Percentiles rank a stretch among this genome's conserved stretches.
Conservation (phyloP, 1,284 basidiomycete genomes). For the Farysia itapuensis region DNA sequence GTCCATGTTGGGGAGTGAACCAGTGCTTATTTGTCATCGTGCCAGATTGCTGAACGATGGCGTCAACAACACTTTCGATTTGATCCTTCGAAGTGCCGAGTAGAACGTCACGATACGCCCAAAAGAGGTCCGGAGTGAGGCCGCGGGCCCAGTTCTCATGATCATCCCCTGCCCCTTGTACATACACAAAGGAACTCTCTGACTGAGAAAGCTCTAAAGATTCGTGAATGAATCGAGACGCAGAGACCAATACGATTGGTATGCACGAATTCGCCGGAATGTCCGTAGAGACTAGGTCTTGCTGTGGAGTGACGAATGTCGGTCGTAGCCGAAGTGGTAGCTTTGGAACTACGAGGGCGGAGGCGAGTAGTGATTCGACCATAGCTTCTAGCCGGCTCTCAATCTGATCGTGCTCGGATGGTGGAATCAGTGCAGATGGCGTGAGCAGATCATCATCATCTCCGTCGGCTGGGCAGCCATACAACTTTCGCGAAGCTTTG, state of each 20-base stretch:
- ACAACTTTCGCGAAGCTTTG: conserved; percentile 63
- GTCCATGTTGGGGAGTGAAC: conserved; percentile 12
- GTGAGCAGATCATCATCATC: conserved; percentile 44
- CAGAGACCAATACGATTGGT: conserved; percentile 76
- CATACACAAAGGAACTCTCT: conserved; percentile 68
- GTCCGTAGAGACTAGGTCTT: background rate
- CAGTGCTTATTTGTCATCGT: conserved; percentile 7
- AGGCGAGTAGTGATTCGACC: conserved; percentile 67
- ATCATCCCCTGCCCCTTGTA: conserved; percentile 86
- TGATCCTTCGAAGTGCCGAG: conserved; percentile 63
- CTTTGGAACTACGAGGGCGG: conserved; percentile 51
- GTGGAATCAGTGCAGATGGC: conserved; percentile 46
- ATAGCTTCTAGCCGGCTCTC: conserved; percentile 68
- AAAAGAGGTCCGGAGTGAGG: conserved; percentile 73
- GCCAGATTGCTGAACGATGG: conserved; percentile 4
- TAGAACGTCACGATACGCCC: conserved; percentile 67
- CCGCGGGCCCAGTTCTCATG: conserved; percentile 83
- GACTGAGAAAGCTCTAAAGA: conserved; percentile 62
- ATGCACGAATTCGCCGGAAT: conserved; percentile 62
- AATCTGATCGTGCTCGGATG: conserved; percentile 67
- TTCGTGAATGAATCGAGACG: conserved; percentile 67
- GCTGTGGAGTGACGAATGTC: conserved; percentile 65
- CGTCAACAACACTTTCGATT: conserved; percentile 62
- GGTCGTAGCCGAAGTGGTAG: conserved; percentile 68
- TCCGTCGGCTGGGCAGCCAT: conserved; percentile 14